Evolutionary conservation across 1,284 basidiomycete genomes (phyloP), one percentile per base, ranked within the genome.

Genomic region (Fistulina hepatica): DNA sequence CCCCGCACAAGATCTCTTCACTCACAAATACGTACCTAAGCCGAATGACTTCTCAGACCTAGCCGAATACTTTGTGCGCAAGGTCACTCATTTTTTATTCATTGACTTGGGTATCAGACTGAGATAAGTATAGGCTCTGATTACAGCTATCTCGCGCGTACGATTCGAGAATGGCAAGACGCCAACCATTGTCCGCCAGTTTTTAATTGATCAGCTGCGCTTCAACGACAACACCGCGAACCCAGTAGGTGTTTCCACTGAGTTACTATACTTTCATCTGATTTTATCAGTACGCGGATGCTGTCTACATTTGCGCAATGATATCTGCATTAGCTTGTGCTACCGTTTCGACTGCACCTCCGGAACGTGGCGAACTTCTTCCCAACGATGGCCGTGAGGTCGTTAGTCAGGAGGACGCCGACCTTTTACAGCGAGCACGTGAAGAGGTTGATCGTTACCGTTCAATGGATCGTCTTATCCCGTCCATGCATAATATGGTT

Each of bases 211-310:
- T 52, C 77, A 95, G 46, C 65, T 98, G 12, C 73, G 80, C 3
- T 91, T 89, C 56, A 97, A 98, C 56, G 93, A 97, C 60, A 98
- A 97, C 54, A 92, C 90, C 3, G 73, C 78, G 13, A 97, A 97
- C 55, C 65, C 73, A 23, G 89, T 92, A 48, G 54, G 83, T 67
- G 21, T 43, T 33, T 20, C 28, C 8, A 38, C 16, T 15, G 3
- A n/a, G n/a, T n/a, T n/a, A n/a, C 41, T 20, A 21, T 40, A 27
- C 20, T 25, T 33, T 20, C 24, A 10, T 19, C 33, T 46, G 10
- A 21, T 37, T 21, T 26, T 39, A 31, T 35, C 26, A 91, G 81
- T 94, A 80, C 51, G 86, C 89, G 23, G 94, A 97, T 56, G 89
- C 85, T 5, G 80, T 84, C 49, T 97, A 95, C 56, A 77, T 97